Evolutionary conservation across 192 early-diverging fungal species (phyloP), one percentile per base, ranked within the genome.

Genomic region (Gryganskiella cystojenkinii): DNA sequence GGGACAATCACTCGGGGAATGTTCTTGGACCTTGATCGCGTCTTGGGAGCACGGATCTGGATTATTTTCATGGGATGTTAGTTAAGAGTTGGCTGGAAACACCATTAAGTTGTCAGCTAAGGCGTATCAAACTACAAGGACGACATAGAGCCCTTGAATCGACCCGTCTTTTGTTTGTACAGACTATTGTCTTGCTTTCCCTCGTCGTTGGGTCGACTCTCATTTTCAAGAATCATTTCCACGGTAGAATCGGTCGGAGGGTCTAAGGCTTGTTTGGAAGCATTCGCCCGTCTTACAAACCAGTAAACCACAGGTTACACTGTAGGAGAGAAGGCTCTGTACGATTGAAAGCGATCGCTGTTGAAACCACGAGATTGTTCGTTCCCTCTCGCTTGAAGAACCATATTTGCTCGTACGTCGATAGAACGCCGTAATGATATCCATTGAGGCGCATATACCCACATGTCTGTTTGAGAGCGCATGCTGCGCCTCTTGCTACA

Each of bases 371-470:
- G 33, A 68, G 27, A n/a, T n/a, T n/a, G 19, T 50, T 57, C n/a
- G n/a, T 42, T 27, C 42, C 42, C 30, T 35, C 35, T 27, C 43
- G 42, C 44, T 47, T 61, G 8, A 67, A 22, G 28, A 76, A 67
- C 72, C 64, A 76, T 37, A 65, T 68, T 42, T 76, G 73, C 25
- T 76, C 53, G 14, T 65, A 68, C 27, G 60, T 62, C 40, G 73
- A 62, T 14, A 76, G 28, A 15, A 76, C 40, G 13, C 73, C 65
- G 46, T 62, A 76, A 54, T 33, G 34, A 54, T 62, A 63, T 13
- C 68, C 58, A 44, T 71, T 71, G 15, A 30, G 37, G 4, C 59
- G 37, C 40, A 71, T 52, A 31, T 70, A 70, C 5, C 65, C 65
- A 57, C 34, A 67, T 13, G 15, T 28, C 22, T 67, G 65, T 30